Percentiles rank a stretch among this genome's conserved stretches.
phyloP scores from a whole-genome alignment of 192 early-diverging fungal species.

The Irineochytrium annulatum region DNA sequence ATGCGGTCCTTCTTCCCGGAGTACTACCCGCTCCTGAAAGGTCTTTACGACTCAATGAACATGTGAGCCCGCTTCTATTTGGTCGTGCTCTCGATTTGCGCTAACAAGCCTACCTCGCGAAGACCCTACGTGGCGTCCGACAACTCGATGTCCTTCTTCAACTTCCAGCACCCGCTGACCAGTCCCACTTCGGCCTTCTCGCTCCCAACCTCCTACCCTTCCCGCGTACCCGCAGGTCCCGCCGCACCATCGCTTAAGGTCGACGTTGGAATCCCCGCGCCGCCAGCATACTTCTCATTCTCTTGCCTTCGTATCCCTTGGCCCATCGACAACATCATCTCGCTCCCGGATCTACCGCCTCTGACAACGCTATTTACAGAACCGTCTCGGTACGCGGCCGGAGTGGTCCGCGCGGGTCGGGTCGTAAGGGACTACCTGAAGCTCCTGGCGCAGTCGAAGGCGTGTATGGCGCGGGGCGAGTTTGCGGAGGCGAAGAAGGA shows the following conservation, averaged over 20 bases:
- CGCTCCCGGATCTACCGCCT: constrained; percentile 34
- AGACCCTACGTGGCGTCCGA: constrained; percentile 23
- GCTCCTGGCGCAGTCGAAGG: constrained; percentile 27
- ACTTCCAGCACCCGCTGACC: not conserved
- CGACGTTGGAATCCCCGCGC: not conserved
- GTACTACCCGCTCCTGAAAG: constrained; percentile 7
- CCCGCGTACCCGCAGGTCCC: constrained; percentile 6
- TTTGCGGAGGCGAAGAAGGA: constrained; percentile 17
- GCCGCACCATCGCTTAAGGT: not conserved
- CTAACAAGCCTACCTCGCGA: not conserved
- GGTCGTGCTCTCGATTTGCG: no score
- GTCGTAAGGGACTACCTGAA: constrained; percentile 28
- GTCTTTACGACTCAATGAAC: not conserved
- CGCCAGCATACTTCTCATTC: constrained; percentile 37
- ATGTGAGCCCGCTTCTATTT: not conserved
- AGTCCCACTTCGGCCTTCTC: constrained; percentile 7
- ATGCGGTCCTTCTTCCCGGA: constrained; percentile 50
- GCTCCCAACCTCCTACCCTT: constrained; percentile 19
- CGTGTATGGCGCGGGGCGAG: constrained; percentile 6
- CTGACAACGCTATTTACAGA: not conserved
- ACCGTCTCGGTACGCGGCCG: not conserved
- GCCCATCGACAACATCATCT: constrained; percentile 20
- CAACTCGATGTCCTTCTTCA: constrained; percentile 41
- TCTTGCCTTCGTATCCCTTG: constrained; percentile 30
- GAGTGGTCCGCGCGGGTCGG: not conserved